Evolutionary conservation across 805 yeast genomes (phyloP).

Genomic region (Saccharomyces kudriavzevii): DNA sequence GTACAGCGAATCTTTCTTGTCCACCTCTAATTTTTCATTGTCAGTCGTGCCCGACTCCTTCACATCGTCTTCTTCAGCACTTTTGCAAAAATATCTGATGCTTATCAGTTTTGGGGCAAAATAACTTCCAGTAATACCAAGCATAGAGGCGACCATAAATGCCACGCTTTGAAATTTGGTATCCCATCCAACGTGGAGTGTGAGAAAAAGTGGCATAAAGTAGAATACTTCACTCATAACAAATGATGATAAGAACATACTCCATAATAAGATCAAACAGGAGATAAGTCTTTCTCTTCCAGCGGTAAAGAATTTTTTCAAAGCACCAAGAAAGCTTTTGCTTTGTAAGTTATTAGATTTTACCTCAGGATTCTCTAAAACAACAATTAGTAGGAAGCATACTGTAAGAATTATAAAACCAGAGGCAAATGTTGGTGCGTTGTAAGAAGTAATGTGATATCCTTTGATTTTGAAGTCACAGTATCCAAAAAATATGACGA

Average conservation of each 20-base stretch:
- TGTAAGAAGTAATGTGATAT: constrained; percentile 4
- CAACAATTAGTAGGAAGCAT: background rate
- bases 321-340: background rate
- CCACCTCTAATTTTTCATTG: background rate
- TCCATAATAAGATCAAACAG: constrained; percentile 3
- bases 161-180: constrained; percentile 3
- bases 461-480: constrained; percentile 2
- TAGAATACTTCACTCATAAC: constrained; percentile 6
- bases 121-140: constrained; percentile 6
- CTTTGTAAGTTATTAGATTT: background rate
- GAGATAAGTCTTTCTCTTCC: constrained; percentile 1
- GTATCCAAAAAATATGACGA: constrained; percentile 3
- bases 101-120: constrained; percentile 4
- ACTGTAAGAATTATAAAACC: constrained; percentile 3
- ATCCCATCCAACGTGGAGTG: constrained; percentile 2
- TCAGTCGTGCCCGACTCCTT: constrained; percentile 1
- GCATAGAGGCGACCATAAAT: constrained; percentile 4
- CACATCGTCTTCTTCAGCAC: background rate
- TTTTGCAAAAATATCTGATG: background rate
- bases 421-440: constrained; percentile 5
- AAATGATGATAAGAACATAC: constrained; percentile 4
- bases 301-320: constrained; percentile 1
- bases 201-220: constrained; percentile 5
- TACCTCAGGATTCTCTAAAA: constrained; percentile 2
- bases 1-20: background rate